These are phyloP conservation scores for Mallotus japonicus DNA, from an alignment of 441 rosid genomes.

Conservation along the genomic window DNA sequence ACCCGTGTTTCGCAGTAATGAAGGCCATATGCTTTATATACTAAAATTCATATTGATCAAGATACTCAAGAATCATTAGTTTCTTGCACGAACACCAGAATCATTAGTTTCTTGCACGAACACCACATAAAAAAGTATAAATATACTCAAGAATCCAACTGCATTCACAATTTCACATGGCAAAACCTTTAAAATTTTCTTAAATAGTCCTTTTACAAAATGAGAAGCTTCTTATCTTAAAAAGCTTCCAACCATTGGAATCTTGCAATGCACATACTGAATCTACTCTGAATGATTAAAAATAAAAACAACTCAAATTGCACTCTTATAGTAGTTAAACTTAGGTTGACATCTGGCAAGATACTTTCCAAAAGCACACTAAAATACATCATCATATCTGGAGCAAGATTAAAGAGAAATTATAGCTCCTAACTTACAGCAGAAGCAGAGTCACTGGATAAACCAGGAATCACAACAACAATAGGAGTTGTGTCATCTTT, in stretches of 20 bases:
- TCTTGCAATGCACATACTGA: neutral
- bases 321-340: no score
- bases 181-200: no score
- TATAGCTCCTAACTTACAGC: conserved; percentile 44
- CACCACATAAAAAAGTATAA: neutral
- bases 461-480: conserved; percentile 72
- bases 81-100: neutral
- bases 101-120: no score
- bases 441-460: conserved; percentile 81
- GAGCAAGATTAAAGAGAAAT: conserved; percentile 4
- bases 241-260: neutral
- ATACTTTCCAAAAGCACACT: neutral
- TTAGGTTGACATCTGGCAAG: neutral
- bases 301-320: no score
- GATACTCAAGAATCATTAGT: neutral
- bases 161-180: neutral
- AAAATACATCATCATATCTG: neutral
- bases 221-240: no score
- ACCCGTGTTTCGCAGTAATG: conserved; percentile 52
- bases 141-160: no score
- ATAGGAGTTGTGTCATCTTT: conserved; percentile 61
- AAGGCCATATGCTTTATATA: conserved; percentile 70
- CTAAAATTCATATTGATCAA: conserved; percentile 36
- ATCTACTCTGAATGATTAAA: neutral
- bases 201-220: no score